Conservation (phyloP, 352 stramenopile species). For the Phytophthora pinifolia region DNA sequence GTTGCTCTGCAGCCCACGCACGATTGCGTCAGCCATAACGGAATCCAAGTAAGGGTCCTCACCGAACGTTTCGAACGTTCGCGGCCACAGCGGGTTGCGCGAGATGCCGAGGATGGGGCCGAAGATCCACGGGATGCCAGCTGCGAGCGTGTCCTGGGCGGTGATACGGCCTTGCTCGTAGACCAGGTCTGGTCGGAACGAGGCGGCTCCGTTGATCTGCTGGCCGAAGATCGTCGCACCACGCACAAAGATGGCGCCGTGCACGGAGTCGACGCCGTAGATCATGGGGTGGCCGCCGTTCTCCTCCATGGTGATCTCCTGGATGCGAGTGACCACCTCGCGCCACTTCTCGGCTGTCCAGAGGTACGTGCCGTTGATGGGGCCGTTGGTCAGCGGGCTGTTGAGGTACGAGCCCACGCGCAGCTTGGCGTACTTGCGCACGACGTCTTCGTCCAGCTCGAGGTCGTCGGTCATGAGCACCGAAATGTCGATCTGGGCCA, state of each 20-base stretch:
- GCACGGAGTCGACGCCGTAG: conserved; percentile 88
- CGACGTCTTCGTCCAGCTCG: conserved; percentile 43
- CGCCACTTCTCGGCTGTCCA: conserved; percentile 64
- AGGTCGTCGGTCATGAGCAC: conserved; percentile 49
- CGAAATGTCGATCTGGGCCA: conserved; percentile 83
- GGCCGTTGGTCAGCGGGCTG: conserved; percentile 39
- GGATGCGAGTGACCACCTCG: conserved; percentile 56
- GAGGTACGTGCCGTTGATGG: conserved; percentile 2
- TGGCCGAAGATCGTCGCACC: conserved; percentile 63
- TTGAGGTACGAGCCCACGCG: conserved; percentile 83
- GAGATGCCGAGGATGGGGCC: conserved; percentile 74
- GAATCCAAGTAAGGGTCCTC: conserved; percentile 81
- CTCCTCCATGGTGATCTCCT: conserved; percentile 59
- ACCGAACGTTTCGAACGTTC: conserved; percentile 92
- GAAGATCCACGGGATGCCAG: conserved; percentile 88
- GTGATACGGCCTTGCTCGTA: conserved; percentile 51
- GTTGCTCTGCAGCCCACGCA: conserved; percentile 70
- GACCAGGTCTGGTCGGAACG: conserved; percentile 77
- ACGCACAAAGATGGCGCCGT: conserved; percentile 83
- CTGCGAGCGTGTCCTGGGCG: conserved; percentile 78
- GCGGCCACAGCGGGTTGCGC: conserved; percentile 78
- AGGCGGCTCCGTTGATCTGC: conserved; percentile 51
- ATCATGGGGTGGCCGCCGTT: conserved; percentile 44
- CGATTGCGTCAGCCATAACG: conserved; percentile 42
- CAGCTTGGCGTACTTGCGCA: conserved; percentile 61